Percentiles rank a stretch among this genome's conserved stretches.
These are phyloP conservation scores for Nemania serpens DNA, from an alignment of 2,329 filamentous ascomycete species.

Conservation along the genomic window DNA sequence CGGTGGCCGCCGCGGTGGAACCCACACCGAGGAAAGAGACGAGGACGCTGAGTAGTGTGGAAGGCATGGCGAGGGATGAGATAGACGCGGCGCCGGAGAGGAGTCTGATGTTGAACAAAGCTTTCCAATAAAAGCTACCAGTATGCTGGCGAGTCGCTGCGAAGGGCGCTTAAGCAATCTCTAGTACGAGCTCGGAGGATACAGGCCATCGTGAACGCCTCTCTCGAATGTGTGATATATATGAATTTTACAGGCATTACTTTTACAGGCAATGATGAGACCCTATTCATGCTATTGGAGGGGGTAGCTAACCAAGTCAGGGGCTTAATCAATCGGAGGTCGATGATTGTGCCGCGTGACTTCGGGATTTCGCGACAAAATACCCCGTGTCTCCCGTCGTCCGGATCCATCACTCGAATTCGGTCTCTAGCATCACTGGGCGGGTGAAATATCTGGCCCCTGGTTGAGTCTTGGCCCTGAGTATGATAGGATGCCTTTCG, in stretches of 20 bases:
- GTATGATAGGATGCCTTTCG: not conserved
- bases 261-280: not conserved
- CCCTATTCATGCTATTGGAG: constrained; percentile 1
- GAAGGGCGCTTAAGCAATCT: not conserved
- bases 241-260: not conserved
- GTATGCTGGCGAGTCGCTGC: not conserved
- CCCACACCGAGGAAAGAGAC: constrained; percentile 20
- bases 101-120: not conserved
- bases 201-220: not conserved
- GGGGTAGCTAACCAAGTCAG: constrained; percentile 1
- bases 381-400: constrained; percentile 7
- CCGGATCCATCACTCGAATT: not conserved
- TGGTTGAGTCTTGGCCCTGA: not conserved
- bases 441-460: not conserved
- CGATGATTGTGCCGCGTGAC: not conserved
- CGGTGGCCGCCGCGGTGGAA: constrained; percentile 42
- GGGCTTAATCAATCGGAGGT: not conserved
- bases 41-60: not conserved
- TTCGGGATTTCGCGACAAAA: constrained; percentile 10
- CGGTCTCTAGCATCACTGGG: not conserved
- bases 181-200: not conserved
- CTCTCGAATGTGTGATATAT: not conserved
- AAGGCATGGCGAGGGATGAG: not conserved
- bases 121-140: too few species aligned
- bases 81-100: too few species aligned